Base-by-base conservation (phyloP, 176 grass and related monocot genomes). In the Microstegium vimineum region DNA sequence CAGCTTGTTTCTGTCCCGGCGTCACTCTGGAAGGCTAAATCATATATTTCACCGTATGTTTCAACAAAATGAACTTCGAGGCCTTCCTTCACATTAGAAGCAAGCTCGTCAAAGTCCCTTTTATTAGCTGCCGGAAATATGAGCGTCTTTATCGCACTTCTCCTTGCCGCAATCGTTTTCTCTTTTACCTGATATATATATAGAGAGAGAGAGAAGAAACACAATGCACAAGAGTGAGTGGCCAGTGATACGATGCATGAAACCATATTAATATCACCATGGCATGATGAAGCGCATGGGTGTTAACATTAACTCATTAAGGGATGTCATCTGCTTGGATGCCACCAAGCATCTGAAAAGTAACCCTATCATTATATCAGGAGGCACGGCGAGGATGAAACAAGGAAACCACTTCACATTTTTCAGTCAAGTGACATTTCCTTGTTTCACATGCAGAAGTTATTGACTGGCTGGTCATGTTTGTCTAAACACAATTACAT, bases 1-100 rank as follows among this genome's bases (percentile, higher is more conserved):
- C 82, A 86, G 14, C 83, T 85, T 78, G 70, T 67, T 89, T 89
- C 75, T 63, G 52, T 80, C 71, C 63, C 82, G 0, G 46, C 16
- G 4, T 88, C 82, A 20, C 74, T 82, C 33, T 75, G 52, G 79
- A 99, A 99, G 66, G 89, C 85, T 77, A 99, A 65, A 45, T 91
- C 74, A 71, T 87, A 94, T 80, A 95, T 90, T 82, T 92, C 90
- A 73, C 62, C 63, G 71, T 99, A 99, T 60, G 63, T 82, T 77
- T 99, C 89, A 18, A 99, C 96, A 69, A 99, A 99, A 73, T 94
- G 91, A 62, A 99, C 93, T 43, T 90, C 91, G 2, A 99, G 87
- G 5, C 96, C 96, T 81, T 99, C 96, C 87, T 99, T 99, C 37
- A 99, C 96, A 86, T 99, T 88, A 28, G 46, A 52, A 61, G 96